phyloP scores from a whole-genome alignment of 164 flowering plant species.

The Liriodendron chinense region DNA sequence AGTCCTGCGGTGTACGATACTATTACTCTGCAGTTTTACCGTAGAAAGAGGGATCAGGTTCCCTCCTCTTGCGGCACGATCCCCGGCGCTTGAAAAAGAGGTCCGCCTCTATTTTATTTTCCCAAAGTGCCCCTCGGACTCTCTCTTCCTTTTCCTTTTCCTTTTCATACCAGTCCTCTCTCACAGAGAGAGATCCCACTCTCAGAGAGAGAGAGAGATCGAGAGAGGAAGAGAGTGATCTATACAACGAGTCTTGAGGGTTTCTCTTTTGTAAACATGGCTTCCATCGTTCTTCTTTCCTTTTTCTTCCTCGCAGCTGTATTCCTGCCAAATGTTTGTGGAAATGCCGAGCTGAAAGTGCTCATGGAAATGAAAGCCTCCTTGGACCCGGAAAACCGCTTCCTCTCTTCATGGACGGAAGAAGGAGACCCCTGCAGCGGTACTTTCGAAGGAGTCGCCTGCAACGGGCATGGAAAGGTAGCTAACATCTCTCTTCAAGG shows the following conservation, averaged over 20 bases:
- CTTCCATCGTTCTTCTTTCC: background rate
- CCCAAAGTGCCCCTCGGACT: too few species aligned
- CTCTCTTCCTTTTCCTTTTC: too few species aligned
- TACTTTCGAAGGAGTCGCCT: conserved; percentile 75
- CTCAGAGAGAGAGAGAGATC: background rate
- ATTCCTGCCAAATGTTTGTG: conserved; percentile 12
- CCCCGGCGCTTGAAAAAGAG: too few species aligned
- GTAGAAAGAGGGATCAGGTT: too few species aligned
- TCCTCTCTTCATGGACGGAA: conserved; percentile 68
- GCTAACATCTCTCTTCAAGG: conserved; percentile 84
- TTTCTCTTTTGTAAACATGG: too few species aligned
- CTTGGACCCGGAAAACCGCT: conserved; percentile 57
- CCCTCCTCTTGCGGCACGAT: too few species aligned
- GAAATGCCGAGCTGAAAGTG: conserved; percentile 39
- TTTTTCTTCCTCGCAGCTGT: background rate
- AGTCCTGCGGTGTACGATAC: too few species aligned
- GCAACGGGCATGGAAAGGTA: conserved; percentile 65
- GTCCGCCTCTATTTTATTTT: too few species aligned
- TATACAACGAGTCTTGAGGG: background rate
- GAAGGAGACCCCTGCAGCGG: conserved; percentile 59
- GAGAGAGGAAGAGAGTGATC: background rate
- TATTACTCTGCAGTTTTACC: too few species aligned
- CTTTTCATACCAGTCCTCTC: too few species aligned
- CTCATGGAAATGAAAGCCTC: conserved; percentile 66
- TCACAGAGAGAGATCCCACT: too few species aligned